Percentiles rank a stretch among this genome's conserved stretches.
These are phyloP conservation scores for Sorghum bicolor DNA, from an alignment of 176 grass and related monocot species.

Conservation along the genomic window Sorghum_bicolor_NCBIv3 NC_012878.2:55401001-55401500, in stretches of 20 bases:
- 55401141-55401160: neutral
- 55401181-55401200: constrained; percentile 35
- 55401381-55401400: neutral
- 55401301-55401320: constrained; percentile 2
- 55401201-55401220: constrained; percentile 35
- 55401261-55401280: neutral
- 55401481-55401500: neutral
- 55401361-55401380: neutral
- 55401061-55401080: constrained; percentile 6
- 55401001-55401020: neutral
- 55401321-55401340: constrained; percentile 40
- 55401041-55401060: neutral
- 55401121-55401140: neutral
- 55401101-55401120: neutral
- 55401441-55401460: constrained; percentile 4
- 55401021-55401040: neutral
- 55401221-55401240: constrained; percentile 19
- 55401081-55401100: constrained; percentile 22
- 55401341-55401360: constrained; percentile 5
- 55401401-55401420: constrained; percentile 26
- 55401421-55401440: constrained; percentile 16
- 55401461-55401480: neutral
- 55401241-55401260: neutral
- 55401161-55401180: neutral
- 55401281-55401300: constrained; percentile 2